Conservation (phyloP, 257 asterid genomes). For the Nicotiana tomentosiformis region DNA sequence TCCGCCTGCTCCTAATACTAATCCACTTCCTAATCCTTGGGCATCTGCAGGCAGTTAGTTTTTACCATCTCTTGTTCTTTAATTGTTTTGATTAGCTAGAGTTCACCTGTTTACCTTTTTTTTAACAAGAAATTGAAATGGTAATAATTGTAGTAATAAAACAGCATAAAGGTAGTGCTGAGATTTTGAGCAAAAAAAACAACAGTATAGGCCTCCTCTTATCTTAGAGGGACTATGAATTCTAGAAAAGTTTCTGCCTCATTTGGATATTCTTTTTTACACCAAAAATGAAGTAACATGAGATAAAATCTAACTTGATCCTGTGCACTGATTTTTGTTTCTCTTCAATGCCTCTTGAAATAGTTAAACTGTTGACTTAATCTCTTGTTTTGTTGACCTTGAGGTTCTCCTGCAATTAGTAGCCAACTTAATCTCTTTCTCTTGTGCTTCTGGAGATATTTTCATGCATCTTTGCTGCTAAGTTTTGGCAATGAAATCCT, state of each 20-base stretch:
- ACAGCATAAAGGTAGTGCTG: not conserved
- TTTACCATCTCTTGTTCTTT: not conserved
- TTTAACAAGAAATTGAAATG: not conserved
- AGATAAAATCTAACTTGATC: not conserved
- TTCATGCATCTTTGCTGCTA: not conserved
- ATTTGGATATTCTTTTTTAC: not conserved
- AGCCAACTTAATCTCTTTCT: not conserved
- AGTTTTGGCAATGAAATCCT: not conserved
- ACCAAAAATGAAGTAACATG: not conserved
- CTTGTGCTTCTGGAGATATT: not conserved
- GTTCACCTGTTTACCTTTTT: not conserved
- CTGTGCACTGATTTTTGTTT: not conserved
- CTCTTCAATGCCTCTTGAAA: not conserved
- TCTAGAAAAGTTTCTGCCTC: not conserved
- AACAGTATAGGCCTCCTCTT: not conserved
- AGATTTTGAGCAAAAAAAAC: not conserved
- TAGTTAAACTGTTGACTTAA: not conserved
- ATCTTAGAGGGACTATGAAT: not conserved
- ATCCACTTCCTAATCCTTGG: conserved; percentile 71
- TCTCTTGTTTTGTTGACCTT: not conserved
- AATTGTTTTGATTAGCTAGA: not conserved
- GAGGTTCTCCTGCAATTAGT: not conserved
- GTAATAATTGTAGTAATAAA: not conserved
- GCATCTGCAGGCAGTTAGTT: conserved; percentile 37
- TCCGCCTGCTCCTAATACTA: conserved; percentile 50